Evolutionary conservation across 2,329 filamentous ascomycete species (phyloP).

Genomic region (Periglandula ipomoeae): DNA sequence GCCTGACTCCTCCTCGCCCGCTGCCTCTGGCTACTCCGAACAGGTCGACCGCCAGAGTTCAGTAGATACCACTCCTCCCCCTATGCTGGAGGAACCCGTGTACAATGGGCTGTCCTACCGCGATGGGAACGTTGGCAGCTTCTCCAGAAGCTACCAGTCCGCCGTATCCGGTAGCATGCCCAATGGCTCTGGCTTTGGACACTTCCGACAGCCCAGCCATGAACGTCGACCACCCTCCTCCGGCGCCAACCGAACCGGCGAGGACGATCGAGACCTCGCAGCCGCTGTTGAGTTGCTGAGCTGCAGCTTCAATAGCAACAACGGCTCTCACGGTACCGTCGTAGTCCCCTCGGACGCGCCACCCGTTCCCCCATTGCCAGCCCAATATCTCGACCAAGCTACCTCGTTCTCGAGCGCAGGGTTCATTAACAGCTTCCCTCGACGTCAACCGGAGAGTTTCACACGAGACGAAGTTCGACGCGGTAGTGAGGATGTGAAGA

Average conservation of each 20-base stretch:
- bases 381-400: conserved; percentile 61
- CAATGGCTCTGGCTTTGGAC: conserved; percentile 36
- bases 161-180: conserved; percentile 39
- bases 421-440: conserved; percentile 55
- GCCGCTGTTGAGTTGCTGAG: conserved; percentile 84
- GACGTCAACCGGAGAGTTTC: conserved; percentile 54
- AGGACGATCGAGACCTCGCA: conserved; percentile 80
- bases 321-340: conserved; percentile 53
- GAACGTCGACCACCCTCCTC: conserved; percentile 72
- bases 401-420: conserved; percentile 48
- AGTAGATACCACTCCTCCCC: conserved; percentile 85
- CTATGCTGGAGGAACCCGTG: conserved; percentile 57
- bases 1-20: conserved; percentile 71
- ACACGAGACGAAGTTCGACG: conserved; percentile 48
- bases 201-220: conserved; percentile 66
- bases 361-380: conserved; percentile 78
- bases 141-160: conserved; percentile 78
- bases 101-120: conserved; percentile 41
- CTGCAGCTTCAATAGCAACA: conserved; percentile 78
- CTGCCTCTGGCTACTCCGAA: conserved; percentile 72
- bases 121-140: conserved; percentile 47
- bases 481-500: conserved; percentile 52
- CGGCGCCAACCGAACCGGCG: conserved; percentile 62
- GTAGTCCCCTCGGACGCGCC: conserved; percentile 65
- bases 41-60: conserved; percentile 72